phyloP scores from a whole-genome alignment of 1,284 basidiomycete genomes.

The Apiotrichum porosum region DNA sequence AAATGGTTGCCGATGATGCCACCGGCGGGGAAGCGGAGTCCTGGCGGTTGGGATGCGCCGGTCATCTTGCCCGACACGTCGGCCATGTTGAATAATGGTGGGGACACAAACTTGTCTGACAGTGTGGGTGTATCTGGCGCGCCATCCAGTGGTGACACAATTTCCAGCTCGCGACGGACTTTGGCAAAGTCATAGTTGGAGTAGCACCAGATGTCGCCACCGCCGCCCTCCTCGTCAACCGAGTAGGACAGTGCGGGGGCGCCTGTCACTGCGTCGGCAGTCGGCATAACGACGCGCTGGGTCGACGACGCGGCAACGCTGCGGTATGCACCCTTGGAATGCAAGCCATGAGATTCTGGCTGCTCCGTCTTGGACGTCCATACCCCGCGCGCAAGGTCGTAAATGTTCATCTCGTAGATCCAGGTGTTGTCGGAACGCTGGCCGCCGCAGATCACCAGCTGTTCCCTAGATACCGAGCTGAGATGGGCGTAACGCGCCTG shows the following conservation, averaged over 20 bases:
- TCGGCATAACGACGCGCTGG: constrained; percentile 61
- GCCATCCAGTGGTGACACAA: constrained; percentile 66
- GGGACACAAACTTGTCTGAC: constrained; percentile 55
- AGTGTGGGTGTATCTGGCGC: constrained; percentile 53
- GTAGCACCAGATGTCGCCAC: constrained; percentile 47
- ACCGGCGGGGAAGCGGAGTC: constrained; percentile 87
- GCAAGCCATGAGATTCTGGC: constrained; percentile 61
- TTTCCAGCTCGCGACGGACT: constrained; percentile 85
- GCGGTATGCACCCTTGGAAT: constrained; percentile 82
- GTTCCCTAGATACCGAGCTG: constrained; percentile 71
- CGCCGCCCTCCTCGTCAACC: constrained; percentile 35
- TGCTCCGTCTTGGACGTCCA: constrained; percentile 71
- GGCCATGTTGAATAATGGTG: constrained; percentile 62
- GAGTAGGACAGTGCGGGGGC: constrained; percentile 21
- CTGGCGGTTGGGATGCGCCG: constrained; percentile 71
- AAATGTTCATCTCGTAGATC: constrained; percentile 82
- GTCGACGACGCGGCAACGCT: constrained; percentile 74
- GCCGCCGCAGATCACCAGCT: constrained; percentile 88
- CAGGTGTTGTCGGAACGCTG: constrained; percentile 68
- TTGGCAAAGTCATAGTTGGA: constrained; percentile 71
- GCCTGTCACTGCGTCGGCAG: constrained; percentile 13
- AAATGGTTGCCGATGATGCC: constrained; percentile 81
- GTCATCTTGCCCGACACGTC: constrained; percentile 49
- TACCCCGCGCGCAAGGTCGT: constrained; percentile 63
- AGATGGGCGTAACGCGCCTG: constrained; percentile 86